Percentiles rank a stretch among this genome's conserved stretches.
These are phyloP conservation scores for Westerdykella sp. DNA, from an alignment of 2,329 filamentous ascomycete genomes.

Conservation along the genomic window DNA sequence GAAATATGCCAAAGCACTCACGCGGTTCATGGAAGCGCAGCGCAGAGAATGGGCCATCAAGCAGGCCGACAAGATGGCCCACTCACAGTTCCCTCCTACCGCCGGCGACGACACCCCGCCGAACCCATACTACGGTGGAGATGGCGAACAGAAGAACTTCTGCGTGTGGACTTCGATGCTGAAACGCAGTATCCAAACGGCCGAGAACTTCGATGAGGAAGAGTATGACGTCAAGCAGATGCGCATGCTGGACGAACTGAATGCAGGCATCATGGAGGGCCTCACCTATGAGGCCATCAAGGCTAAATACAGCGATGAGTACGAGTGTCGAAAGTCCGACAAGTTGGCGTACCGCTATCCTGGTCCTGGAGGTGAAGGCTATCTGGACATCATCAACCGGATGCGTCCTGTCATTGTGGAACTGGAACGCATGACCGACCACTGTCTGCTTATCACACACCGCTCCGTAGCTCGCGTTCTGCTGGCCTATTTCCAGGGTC, in stretches of 20 bases:
- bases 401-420: conserved; percentile 93
- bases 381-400: conserved; percentile 93
- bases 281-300: conserved; percentile 91
- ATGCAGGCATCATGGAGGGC: conserved; percentile 87
- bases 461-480: conserved; percentile 87
- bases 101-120: conserved; percentile 91
- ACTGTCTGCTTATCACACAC: conserved; percentile 86
- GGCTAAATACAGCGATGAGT: conserved; percentile 72
- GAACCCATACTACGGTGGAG: conserved; percentile 67
- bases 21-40: conserved; percentile 77
- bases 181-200: conserved; percentile 79
- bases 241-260: conserved; percentile 96
- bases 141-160: conserved; percentile 68
- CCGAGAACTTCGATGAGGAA: conserved; percentile 87
- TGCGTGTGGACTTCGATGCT: conserved; percentile 99
- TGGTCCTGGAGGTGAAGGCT: conserved; percentile 90
- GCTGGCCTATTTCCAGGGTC: conserved; percentile 92
- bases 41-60: conserved; percentile 75
- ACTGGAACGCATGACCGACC: conserved; percentile 93
- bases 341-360: conserved; percentile 97
- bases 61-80: conserved; percentile 69
- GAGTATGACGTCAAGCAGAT: conserved; percentile 92
- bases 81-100: conserved; percentile 78
- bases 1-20: conserved; percentile 70
- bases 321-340: conserved; percentile 68